Evolutionary conservation across 31 red algal species (phyloP).

Genomic region (Asparagopsis taxiformis): DNA sequence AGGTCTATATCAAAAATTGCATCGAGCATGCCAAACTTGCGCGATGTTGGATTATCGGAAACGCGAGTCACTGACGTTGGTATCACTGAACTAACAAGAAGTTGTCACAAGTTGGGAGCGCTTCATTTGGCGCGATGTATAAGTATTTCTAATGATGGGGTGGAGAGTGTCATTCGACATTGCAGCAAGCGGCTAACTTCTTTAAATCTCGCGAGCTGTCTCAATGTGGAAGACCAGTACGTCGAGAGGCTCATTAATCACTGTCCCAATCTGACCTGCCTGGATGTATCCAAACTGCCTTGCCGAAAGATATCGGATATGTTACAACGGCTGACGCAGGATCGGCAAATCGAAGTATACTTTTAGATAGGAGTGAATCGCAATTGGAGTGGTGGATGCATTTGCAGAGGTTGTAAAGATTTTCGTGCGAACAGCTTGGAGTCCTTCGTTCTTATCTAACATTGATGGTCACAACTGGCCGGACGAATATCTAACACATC

Average conservation of each 20-base stretch:
- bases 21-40: constrained; percentile 32
- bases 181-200: constrained; percentile 53
- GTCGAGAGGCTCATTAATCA: constrained; percentile 48
- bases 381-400: not conserved
- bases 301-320: constrained; percentile 66
- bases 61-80: constrained; percentile 63
- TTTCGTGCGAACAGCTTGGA: too few species aligned
- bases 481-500: too few species aligned
- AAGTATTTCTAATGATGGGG: constrained; percentile 51
- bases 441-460: too few species aligned
- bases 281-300: constrained; percentile 86
- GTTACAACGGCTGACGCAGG: constrained; percentile 38
- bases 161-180: constrained; percentile 63
- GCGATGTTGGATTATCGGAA: constrained; percentile 66
- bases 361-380: constrained; percentile 16
- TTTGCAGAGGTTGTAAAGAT: not conserved
- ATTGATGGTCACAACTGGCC: too few species aligned
- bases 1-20: constrained; percentile 61
- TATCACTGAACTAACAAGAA: constrained; percentile 58
- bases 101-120: constrained; percentile 54
- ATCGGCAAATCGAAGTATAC: constrained; percentile 65
- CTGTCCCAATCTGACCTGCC: constrained; percentile 33
- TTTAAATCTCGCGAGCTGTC: constrained; percentile 71
- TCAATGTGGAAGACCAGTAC: constrained; percentile 50
- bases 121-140: constrained; percentile 72